A percentile compares a stretch with the other conserved stretches of the same genome.
Evolutionary conservation across 352 stramenopile genomes (phyloP).

Genomic region (Phytophthora citricola): DNA sequence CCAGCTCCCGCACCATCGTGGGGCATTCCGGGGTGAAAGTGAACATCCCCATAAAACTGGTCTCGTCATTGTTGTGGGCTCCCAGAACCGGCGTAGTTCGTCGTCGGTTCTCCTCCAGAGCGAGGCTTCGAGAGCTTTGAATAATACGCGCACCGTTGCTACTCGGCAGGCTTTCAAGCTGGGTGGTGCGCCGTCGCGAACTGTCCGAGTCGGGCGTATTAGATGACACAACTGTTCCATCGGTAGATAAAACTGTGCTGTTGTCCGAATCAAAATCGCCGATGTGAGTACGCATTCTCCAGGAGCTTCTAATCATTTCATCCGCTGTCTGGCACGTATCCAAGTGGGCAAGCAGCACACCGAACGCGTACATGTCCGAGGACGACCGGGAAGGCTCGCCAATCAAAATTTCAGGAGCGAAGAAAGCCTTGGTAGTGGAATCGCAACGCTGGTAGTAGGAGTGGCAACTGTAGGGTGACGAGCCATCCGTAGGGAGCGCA

Average conservation of each 20-base stretch:
- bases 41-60: slow-evolving; percentile 65
- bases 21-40: slow-evolving; percentile 77
- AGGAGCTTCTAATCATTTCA: slow-evolving; percentile 71
- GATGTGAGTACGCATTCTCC: slow-evolving; percentile 58
- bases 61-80: slow-evolving; percentile 36
- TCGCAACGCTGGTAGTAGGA: slow-evolving; percentile 39
- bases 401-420: slow-evolving; percentile 65
- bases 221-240: slow-evolving; percentile 38
- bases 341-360: slow-evolving; percentile 67
- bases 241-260: slow-evolving; percentile 38
- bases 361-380: slow-evolving; percentile 80
- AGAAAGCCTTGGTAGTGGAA: slow-evolving; percentile 46
- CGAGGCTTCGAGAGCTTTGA: slow-evolving; percentile 31
- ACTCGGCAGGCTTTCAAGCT: slow-evolving; percentile 35
- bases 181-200: slow-evolving; percentile 38
- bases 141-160: slow-evolving; percentile 21
- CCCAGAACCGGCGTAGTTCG: slow-evolving; percentile 39
- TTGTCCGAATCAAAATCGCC: slow-evolving; percentile 35
- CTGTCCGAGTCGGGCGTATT: slow-evolving; percentile 27
- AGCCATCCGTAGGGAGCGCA: slow-evolving; percentile 52
- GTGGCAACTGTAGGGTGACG: slow-evolving; percentile 36
- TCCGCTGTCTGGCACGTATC: slow-evolving; percentile 63
- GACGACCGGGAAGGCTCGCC: slow-evolving; percentile 50
- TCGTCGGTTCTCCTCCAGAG: slow-evolving; percentile 36
- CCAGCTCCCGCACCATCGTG: slow-evolving; percentile 58